Evolutionary conservation across 148 eudicot genomes (phyloP).

Genomic region (Spergularia marina): DNA sequence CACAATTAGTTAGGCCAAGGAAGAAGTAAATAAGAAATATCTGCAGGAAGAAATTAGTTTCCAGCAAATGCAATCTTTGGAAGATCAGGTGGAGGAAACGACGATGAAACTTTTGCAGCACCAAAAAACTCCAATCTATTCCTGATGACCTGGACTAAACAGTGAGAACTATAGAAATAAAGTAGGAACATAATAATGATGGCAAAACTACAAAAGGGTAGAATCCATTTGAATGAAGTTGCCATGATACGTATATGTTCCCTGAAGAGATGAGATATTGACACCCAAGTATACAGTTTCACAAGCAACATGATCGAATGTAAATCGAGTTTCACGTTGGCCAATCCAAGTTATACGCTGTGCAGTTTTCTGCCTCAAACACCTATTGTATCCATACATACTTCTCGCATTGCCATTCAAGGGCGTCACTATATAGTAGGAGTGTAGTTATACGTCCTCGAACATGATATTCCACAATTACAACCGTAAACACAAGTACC

Average conservation of each 20-base stretch:
- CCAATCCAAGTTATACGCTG: too few species aligned
- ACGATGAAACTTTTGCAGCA: conserved; percentile 87
- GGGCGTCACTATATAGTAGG: too few species aligned
- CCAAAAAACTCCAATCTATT: conserved; percentile 83
- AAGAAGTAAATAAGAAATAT: not conserved
- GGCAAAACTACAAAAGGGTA: not conserved
- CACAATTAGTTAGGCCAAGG: conserved; percentile 8
- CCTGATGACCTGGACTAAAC: conserved; percentile 65
- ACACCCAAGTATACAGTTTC: not conserved
- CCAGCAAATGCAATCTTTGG: conserved; percentile 99
- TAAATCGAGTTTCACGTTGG: too few species aligned
- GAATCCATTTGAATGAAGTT: not conserved
- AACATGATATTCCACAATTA: too few species aligned
- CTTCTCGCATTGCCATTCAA: too few species aligned
- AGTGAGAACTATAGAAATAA: conserved; percentile 19
- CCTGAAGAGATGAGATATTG: not conserved
- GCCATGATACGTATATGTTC: not conserved
- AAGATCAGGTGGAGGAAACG: conserved; percentile 76
- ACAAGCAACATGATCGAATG: too few species aligned
- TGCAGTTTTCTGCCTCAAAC: too few species aligned
- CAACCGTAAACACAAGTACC: too few species aligned
- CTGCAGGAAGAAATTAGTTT: conserved; percentile 16
- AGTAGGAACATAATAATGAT: conserved; percentile 7
- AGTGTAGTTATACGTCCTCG: too few species aligned
- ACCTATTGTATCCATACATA: too few species aligned